Evolutionary conservation across 345 rosid species (phyloP), one percentile per base, ranked within the genome.

Genomic region (Hevea brasiliensis): DNA sequence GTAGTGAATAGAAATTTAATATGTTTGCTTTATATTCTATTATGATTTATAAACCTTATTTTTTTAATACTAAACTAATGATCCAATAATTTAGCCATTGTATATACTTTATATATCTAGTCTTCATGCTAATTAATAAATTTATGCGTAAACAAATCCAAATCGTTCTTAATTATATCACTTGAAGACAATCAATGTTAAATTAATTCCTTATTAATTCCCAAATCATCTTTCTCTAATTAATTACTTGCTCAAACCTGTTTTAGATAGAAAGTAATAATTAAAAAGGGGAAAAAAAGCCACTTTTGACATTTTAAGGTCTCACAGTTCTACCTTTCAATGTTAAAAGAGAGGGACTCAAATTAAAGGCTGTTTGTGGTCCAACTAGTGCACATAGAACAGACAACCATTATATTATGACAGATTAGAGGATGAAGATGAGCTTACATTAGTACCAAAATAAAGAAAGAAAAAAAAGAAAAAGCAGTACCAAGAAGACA

Each of bases 371-470:
- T 50, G 40, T 42, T 63, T 73, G 76, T 64, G 20, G 61, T 66
- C 68, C 68, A 48, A 67, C 67, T 62, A 75, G 73, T 61, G 65
- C 57, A 58, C 68, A 64, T 24, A 32, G 59, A 29, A 45, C 81
- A 72, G 66, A 72, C 45, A 47, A 60, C 23, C 15, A 56, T 59
- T 60, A 67, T 71, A 70, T 73, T 2, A 77, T 72, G 70, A 77
- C 73, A 68, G 21, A 83, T 83, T 72, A 83, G 82, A 56, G 17
- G 70, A 65, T 81, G 37, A 32, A 32, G 37, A 32, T 32, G 2
- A 32, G 4, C 37, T 32, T 32, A 76, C 76, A 83, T 75, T 63
- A 69, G 81, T 72, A 67, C 76, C 65, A 73, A 72, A 75, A 76
- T 9, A 12, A 72, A 71, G 40, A 54, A 37, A 23, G 40, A 66